phyloP scores from a whole-genome alignment of 2,329 filamentous ascomycete species.

The Aspergillus viridinutans region DNA sequence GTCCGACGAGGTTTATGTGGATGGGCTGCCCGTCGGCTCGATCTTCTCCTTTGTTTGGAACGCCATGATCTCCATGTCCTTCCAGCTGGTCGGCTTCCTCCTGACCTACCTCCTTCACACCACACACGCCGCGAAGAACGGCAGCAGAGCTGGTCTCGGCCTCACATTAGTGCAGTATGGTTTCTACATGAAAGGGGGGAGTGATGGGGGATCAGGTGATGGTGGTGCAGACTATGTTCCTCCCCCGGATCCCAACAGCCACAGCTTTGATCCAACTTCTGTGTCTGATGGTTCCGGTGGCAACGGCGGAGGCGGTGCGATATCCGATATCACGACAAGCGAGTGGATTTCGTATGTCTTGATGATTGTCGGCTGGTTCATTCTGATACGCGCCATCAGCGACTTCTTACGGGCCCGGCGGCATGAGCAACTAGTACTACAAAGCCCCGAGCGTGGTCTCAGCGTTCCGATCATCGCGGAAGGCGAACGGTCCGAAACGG shows the following conservation, averaged over 20 bases:
- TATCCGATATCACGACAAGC: slow-evolving; percentile 61
- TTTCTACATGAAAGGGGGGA: slow-evolving; percentile 80
- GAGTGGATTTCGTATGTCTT: slow-evolving; percentile 90
- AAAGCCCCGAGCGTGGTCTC: slow-evolving; percentile 85
- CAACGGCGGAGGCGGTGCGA: slow-evolving; percentile 37
- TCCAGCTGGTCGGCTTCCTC: slow-evolving; percentile 94
- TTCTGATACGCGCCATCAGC: slow-evolving; percentile 86
- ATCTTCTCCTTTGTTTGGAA: slow-evolving; percentile 75
- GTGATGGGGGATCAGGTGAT: slow-evolving; percentile 38
- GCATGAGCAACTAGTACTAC: slow-evolving; percentile 88
- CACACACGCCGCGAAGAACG: slow-evolving; percentile 96
- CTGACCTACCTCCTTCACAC: slow-evolving; percentile 97
- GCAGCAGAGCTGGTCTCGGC: slow-evolving; percentile 86
- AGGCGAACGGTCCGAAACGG: slow-evolving; percentile 73
- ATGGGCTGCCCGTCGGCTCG: slow-evolving; percentile 86
- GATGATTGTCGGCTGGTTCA: slow-evolving; percentile 98
- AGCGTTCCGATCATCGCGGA: slow-evolving; percentile 81
- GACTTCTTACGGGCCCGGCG: slow-evolving; percentile 83
- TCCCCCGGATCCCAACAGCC: slow-evolving; percentile 82
- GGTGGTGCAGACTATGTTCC: slow-evolving; percentile 47
- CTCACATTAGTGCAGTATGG: slow-evolving; percentile 95
- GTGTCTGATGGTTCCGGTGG: slow-evolving; percentile 48
- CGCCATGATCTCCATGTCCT: slow-evolving; percentile 95
- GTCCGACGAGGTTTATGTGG: slow-evolving; percentile 93
- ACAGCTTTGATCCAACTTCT: slow-evolving; percentile 75